Conservation (phyloP, 768 basidiomycete species). For the Fomitopsis pulvina region DNA sequence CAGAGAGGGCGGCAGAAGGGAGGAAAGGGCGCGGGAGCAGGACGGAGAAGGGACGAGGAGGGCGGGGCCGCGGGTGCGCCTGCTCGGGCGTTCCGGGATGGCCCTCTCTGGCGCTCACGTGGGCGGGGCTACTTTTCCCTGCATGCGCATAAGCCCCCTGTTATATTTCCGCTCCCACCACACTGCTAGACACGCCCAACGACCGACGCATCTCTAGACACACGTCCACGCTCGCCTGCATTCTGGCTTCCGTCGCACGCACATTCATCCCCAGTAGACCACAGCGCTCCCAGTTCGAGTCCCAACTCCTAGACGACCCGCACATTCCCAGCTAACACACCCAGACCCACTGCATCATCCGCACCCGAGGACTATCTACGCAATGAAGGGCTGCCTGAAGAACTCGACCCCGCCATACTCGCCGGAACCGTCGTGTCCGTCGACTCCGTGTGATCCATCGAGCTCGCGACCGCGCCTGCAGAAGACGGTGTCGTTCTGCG, state of each 20-base stretch:
- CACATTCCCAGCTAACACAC: neutral
- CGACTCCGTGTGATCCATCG: constrained; percentile 12
- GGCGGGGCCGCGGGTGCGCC: too few relatives aligned
- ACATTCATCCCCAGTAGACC: neutral
- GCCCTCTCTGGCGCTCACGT: constrained; percentile 3
- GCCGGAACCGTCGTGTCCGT: constrained; percentile 6
- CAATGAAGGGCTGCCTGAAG: constrained; percentile 19
- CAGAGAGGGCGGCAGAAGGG: too few relatives aligned
- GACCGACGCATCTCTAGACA: neutral
- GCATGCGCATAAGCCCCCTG: neutral
- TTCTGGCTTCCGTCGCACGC: neutral
- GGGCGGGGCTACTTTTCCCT: neutral
- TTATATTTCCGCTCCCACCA: neutral
- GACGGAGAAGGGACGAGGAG: too few relatives aligned
- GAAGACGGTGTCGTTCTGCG: constrained; percentile 62
- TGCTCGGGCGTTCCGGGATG: neutral
- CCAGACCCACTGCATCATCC: neutral
- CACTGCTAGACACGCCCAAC: neutral
- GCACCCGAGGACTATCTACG: neutral
- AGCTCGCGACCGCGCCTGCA: constrained; percentile 14
- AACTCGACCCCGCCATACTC: neutral
- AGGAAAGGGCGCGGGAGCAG: too few relatives aligned
- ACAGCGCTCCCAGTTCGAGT: neutral
- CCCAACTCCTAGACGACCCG: neutral
- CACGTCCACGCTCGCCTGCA: neutral